Evolutionary conservation across 305 asterid species (phyloP).

Genomic region (Rubia tinctorum): DNA sequence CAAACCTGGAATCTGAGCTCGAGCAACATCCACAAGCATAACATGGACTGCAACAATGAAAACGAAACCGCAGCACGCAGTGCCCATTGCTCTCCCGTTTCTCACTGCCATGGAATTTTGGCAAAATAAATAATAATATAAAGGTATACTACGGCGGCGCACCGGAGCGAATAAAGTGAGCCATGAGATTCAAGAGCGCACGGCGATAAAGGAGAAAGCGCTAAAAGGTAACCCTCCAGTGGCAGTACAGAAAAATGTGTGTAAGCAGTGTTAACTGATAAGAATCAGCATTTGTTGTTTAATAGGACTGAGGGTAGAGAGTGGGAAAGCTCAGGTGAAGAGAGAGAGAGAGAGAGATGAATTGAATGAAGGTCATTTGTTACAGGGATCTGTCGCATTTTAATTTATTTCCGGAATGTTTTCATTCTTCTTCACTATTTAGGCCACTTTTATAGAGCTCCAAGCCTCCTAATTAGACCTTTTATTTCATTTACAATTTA

Average conservation of each 20-base stretch:
- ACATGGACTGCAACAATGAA: slow-evolving; percentile 23
- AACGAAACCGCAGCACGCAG: slow-evolving; percentile 20
- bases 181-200: not conserved
- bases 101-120: slow-evolving; percentile 26
- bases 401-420: not conserved
- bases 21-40: slow-evolving; percentile 48
- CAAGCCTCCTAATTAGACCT: no score
- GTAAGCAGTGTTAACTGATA: not conserved
- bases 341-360: not conserved
- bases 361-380: not conserved
- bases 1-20: slow-evolving; percentile 82
- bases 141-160: slow-evolving; percentile 10
- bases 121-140: not conserved
- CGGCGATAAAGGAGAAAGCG: not conserved
- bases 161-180: not conserved
- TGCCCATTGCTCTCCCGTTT: slow-evolving; percentile 36
- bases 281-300: not conserved
- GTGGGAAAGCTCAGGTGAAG: not conserved
- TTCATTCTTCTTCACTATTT: not conserved
- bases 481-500: no score
- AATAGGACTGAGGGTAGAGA: not conserved
- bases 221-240: not conserved
- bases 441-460: no score
- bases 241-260: not conserved
- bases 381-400: not conserved